Base-by-base conservation (phyloP, 2,329 filamentous ascomycete genomes). In the Trichophyton mentagrophytes region DNA sequence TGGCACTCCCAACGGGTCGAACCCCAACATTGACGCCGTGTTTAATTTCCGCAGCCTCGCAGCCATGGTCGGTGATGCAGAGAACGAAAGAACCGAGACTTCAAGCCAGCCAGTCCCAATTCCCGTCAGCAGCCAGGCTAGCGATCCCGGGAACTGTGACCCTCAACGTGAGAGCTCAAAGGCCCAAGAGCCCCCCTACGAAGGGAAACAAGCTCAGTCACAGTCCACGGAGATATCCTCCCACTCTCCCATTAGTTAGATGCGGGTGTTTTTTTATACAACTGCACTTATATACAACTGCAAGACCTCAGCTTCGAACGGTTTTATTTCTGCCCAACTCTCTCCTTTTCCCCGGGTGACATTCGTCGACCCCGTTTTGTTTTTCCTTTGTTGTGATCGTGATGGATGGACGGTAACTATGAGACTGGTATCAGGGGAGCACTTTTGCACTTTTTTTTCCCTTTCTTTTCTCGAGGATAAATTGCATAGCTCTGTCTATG, bases 21-120 rank as follows among this genome's bases (percentile, higher is more conserved):
- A 77, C 60, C 68, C 77, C 3, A 79, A 80, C 53, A 76, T 80
- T 0, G 91, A 96, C 69, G 84, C 90, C 2, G 84, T 96, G 82
- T 93, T 95, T 74, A 96, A 96, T 72, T 96, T 96, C 70, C 81
- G 85, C 61, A 96, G 90, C 66, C 76, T 97, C 22, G 88, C 89
- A 1, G 88, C 89, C 64, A 89, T 95, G 71, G 88, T 96, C 33
- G 88, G 86, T 0, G 84, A 81, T 44, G 80, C 85, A 57, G 82
- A 85, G 47, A 78, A 75, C 61, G 62, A 65, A n/a, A 62, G 61
- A 1, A 68, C 40, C 17, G 40, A 59, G 56, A 17, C 9, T 42
- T 17, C 36, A 3, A 27, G 17, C 44, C 20, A 38, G 33, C 33
- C 33, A 9, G 33, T 15, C 5, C 11, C 22, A 49, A 11, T 17